A percentile compares a stretch with the other conserved stretches of the same genome.
Evolutionary conservation across 2,329 filamentous ascomycete species (phyloP).

Genomic region (Hypoxylon sp.): DNA sequence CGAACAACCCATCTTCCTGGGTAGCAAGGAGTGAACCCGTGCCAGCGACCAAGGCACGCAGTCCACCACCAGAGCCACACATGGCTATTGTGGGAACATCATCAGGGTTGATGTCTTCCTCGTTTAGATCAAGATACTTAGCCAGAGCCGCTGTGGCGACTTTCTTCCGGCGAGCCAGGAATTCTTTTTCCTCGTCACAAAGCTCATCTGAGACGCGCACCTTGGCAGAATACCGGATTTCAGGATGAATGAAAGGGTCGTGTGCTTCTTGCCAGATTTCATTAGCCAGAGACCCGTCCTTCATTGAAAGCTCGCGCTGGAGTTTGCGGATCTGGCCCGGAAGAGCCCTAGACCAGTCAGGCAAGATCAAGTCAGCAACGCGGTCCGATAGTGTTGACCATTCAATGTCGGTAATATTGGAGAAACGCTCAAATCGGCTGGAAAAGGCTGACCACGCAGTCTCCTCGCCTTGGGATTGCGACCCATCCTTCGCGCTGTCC

Average conservation of each 20-base stretch:
- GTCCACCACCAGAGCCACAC: slow-evolving; percentile 92
- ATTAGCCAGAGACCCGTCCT: slow-evolving; percentile 88
- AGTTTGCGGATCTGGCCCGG: slow-evolving; percentile 86
- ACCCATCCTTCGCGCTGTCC: slow-evolving; percentile 31
- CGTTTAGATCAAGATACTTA: slow-evolving; percentile 82
- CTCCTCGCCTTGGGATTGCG: slow-evolving; percentile 38
- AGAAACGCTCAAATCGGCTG: slow-evolving; percentile 66
- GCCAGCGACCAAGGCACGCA: slow-evolving; percentile 91
- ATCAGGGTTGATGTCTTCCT: slow-evolving; percentile 87
- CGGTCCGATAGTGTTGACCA: slow-evolving; percentile 69
- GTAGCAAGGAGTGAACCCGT: slow-evolving; percentile 88
- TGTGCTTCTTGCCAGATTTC: slow-evolving; percentile 95
- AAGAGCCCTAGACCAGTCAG: slow-evolving; percentile 84
- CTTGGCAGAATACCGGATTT: slow-evolving; percentile 84
- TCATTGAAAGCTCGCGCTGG: slow-evolving; percentile 88
- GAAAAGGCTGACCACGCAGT: slow-evolving; percentile 66
- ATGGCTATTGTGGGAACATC: slow-evolving; percentile 95
- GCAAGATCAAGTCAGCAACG: slow-evolving; percentile 80
- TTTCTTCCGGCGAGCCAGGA: slow-evolving; percentile 76
- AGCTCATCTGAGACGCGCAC: slow-evolving; percentile 87
- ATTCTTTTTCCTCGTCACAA: slow-evolving; percentile 86
- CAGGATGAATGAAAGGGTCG: slow-evolving; percentile 85
- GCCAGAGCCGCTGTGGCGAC: slow-evolving; percentile 82
- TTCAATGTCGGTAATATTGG: slow-evolving; percentile 67
- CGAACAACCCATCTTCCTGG: slow-evolving; percentile 89